A percentile compares a stretch with the other conserved stretches of the same genome.
Conservation (phyloP, 306 rosid genomes). For the Glycyrrhiza uralensis region DNA sequence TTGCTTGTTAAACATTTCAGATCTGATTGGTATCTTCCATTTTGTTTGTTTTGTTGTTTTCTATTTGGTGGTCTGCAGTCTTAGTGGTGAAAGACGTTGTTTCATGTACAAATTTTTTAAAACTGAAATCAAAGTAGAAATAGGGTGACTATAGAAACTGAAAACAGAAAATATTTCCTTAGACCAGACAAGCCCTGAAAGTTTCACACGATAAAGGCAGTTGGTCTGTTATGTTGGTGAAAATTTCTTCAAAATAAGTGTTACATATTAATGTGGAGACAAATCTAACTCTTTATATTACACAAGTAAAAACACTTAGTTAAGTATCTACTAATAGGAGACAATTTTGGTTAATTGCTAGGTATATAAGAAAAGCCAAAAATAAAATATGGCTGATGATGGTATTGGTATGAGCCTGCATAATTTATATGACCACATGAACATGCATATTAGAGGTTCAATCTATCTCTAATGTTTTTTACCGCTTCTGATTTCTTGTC, state of each 20-base stretch:
- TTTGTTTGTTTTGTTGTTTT: neutral
- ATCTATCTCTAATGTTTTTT: neutral
- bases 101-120: no score
- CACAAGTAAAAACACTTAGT: neutral
- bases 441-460: constrained; percentile 12
- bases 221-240: no score
- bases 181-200: no score
- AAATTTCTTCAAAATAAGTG: no score
- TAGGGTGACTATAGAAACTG: no score
- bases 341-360: neutral
- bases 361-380: neutral
- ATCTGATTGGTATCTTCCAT: neutral
- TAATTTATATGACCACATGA: neutral
- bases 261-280: no score
- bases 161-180: no score
- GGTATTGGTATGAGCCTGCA: neutral
- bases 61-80: neutral
- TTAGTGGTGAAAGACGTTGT: no score
- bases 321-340: neutral
- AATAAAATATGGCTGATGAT: neutral
- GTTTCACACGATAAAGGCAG: no score
- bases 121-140: no score
- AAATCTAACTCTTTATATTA: no score
- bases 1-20: neutral
- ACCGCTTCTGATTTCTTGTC: constrained; percentile 23